phyloP scores from a whole-genome alignment of 176 grass and related monocot species.

The Rhipidocladum racemiflorum region DNA sequence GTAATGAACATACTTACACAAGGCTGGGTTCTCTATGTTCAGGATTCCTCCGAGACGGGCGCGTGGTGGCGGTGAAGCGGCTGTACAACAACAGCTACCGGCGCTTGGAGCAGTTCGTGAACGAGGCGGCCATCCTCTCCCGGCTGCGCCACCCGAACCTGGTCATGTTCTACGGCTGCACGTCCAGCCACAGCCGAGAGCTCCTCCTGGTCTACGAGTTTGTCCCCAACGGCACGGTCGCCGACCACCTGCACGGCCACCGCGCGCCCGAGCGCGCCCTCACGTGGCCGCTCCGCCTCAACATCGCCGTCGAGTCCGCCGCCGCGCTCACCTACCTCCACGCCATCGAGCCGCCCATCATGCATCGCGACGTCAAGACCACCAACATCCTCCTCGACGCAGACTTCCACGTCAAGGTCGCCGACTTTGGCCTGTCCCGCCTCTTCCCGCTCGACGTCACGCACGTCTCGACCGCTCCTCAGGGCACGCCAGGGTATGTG shows the following conservation, averaged over 20 bases:
- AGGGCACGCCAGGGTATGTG: constrained; percentile 84
- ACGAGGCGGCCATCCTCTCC: constrained; percentile 83
- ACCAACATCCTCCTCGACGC: constrained; percentile 82
- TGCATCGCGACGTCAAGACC: constrained; percentile 94
- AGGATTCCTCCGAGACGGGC: constrained; percentile 76
- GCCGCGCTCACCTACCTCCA: constrained; percentile 81
- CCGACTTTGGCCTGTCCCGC: constrained; percentile 88
- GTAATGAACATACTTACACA: not conserved
- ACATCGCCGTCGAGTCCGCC: constrained; percentile 77
- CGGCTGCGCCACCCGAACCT: constrained; percentile 80
- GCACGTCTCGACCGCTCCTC: constrained; percentile 82
- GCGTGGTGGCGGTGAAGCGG: constrained; percentile 82
- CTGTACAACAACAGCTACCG: constrained; percentile 80
- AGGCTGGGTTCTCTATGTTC: not conserved
- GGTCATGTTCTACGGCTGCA: constrained; percentile 87
- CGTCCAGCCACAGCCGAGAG: constrained; percentile 70
- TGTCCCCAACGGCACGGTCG: constrained; percentile 76
- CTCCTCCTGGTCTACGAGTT: constrained; percentile 93
- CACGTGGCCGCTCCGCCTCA: constrained; percentile 72
- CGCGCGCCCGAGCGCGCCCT: constrained; percentile 53
- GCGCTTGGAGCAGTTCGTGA: constrained; percentile 84
- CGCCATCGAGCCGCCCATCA: constrained; percentile 67
- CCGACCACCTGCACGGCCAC: constrained; percentile 82
- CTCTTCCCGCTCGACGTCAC: constrained; percentile 82
- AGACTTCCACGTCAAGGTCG: constrained; percentile 85